Evolutionary conservation across 139 green algal genomes (phyloP).

Genomic region (Dunaliella primolecta): DNA sequence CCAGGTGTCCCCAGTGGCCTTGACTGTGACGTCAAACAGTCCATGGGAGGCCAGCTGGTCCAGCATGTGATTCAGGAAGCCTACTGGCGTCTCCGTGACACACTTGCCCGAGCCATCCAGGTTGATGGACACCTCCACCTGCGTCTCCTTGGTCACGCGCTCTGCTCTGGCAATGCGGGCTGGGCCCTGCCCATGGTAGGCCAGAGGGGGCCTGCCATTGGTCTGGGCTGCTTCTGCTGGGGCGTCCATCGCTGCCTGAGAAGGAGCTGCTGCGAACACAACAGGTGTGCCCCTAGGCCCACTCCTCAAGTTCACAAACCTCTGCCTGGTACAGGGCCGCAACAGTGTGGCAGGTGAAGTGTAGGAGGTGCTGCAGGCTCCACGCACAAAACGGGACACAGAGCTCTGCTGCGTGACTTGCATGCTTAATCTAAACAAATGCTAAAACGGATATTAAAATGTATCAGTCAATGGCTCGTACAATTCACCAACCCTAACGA

Average conservation of each 20-base stretch:
- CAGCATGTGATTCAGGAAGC: constrained; percentile 99
- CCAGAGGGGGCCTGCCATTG: not conserved
- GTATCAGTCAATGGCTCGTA: too few species aligned
- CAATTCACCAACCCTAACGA: too few species aligned
- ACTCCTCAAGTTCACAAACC: too few species aligned
- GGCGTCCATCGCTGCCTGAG: not conserved
- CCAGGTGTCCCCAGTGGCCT: constrained; percentile 86
- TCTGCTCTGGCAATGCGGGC: constrained; percentile 27
- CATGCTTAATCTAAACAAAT: too few species aligned
- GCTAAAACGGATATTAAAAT: too few species aligned
- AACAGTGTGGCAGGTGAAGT: not conserved
- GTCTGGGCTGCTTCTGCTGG: not conserved
- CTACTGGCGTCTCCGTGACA: constrained; percentile 67
- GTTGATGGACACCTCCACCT: constrained; percentile 85
- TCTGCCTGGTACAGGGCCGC: not conserved
- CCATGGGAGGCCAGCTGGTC: constrained; percentile 92
- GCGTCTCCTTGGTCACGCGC: constrained; percentile 91
- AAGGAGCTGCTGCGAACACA: not conserved
- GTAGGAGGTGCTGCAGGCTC: not conserved
- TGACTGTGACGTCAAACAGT: constrained; percentile 79
- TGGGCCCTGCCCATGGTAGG: constrained; percentile 3
- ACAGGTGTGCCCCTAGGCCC: too few species aligned
- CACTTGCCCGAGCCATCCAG: constrained; percentile 90
- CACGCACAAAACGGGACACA: not conserved
- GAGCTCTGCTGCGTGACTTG: not conserved